Evolutionary conservation across 129 eudicot genomes (phyloP), one percentile per base, ranked within the genome.

Genomic region (Kitagawia praeruptora): DNA sequence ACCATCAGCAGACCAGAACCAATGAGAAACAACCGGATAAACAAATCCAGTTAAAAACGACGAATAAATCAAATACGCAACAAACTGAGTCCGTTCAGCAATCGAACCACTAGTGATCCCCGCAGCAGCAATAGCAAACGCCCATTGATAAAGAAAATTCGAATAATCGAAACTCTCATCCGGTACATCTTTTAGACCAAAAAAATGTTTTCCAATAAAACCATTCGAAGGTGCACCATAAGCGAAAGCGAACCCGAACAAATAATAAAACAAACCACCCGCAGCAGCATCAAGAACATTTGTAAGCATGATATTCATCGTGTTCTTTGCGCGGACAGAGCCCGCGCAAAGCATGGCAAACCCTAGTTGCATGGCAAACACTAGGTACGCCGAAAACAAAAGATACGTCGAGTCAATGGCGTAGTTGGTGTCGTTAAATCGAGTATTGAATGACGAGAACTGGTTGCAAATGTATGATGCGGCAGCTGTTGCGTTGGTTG

Each of bases 341-440:
- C 96, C 96, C 2, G 96, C 96, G 34, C 96, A 90, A 21, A 90
- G 92, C 96, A 90, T 90, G 85, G 92, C 96, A 18, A 90, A 90
- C 47, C 92, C 96, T 8, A 90, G 90, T 41, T 90, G 96, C 96
- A 90, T 90, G 82, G 96, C 81, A 64, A 90, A 90, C 72, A 90
- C 96, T 0, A 90, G 87, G 79, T 88, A 90, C 19, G 96, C 96
- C 7, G 96, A 90, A 75, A 88, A 88, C 44, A 90, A 85, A 42
- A 90, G 88, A 75, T 90, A 90, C 3, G 91, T 88, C 58, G 83
- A 76, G 82, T 90, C 89, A 40, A 90, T 81, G 84, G 95, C 96
- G 74, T 70, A 83, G 41, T 80, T 19, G 11, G 88, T 87, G 79
- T 82, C 81, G 48, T 76, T 78, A 61, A 90, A 87, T 8, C 27